Conservation (phyloP, 495 filamentous ascomycete species). For the Chaetomium cochliodes region DNA sequence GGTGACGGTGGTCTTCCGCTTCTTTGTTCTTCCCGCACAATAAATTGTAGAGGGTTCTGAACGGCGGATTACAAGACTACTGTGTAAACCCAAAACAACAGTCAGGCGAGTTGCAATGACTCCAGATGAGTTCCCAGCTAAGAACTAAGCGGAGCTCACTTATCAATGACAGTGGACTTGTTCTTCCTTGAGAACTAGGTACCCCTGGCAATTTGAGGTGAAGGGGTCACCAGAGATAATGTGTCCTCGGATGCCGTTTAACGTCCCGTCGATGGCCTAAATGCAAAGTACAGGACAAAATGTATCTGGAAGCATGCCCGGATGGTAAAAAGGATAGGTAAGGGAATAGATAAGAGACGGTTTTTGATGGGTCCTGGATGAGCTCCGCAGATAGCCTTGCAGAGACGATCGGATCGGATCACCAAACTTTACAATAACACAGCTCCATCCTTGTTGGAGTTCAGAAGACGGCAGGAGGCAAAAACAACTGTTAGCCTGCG, state of each 20-base stretch:
- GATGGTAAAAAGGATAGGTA: conserved; percentile 13
- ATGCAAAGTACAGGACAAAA: not conserved
- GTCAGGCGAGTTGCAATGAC: not conserved
- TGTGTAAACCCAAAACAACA: not conserved
- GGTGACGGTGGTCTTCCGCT: not conserved
- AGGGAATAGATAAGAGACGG: conserved; percentile 18
- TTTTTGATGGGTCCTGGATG: not conserved
- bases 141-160: not conserved
- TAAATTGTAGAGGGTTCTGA: not conserved
- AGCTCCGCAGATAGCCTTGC: conserved; percentile 14
- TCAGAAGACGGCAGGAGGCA: not conserved
- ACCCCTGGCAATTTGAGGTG: not conserved
- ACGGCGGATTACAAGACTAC: not conserved
- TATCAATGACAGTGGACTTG: not conserved
- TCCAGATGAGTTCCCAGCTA: not conserved
- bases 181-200: not conserved
- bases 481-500: not conserved
- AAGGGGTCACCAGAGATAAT: not conserved
- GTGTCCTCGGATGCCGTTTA: not conserved
- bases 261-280: not conserved
- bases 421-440: not conserved
- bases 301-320: not conserved
- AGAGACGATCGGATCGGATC: conserved; percentile 4
- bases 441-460: not conserved
- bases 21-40: conserved; percentile 7